Conservation (phyloP, 345 rosid species). For the Moricandia arvensis region DNA sequence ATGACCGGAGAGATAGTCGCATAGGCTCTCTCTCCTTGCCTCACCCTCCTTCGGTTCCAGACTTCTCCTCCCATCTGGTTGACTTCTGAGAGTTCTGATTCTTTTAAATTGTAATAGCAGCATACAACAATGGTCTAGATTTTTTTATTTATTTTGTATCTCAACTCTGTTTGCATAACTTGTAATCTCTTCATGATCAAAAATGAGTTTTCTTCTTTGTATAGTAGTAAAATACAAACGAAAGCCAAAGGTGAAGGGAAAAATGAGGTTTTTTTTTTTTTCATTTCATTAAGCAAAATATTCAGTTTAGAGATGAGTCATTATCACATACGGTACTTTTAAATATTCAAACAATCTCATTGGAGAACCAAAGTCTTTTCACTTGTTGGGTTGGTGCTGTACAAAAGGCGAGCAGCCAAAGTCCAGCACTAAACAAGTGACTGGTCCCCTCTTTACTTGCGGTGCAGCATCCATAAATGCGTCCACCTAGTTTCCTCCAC, state of each 20-base stretch:
- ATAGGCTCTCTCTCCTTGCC: conserved; percentile 6
- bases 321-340: neutral
- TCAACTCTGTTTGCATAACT: neutral
- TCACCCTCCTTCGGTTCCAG: neutral
- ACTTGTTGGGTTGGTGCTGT: neutral
- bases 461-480: neutral
- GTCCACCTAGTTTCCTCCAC: conserved; percentile 4
- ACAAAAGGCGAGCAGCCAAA: neutral
- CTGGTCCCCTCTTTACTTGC: conserved; percentile 30
- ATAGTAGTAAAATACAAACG: neutral
- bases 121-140: no score
- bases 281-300: neutral
- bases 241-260: no score
- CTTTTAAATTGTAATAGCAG: neutral
- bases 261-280: neutral
- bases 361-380: neutral
- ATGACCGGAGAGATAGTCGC: neutral
- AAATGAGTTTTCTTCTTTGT: neutral
- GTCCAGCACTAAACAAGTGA: neutral
- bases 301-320: conserved; percentile 10
- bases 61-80: neutral
- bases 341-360: neutral
- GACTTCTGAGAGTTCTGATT: conserved; percentile 5
- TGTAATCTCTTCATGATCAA: neutral
- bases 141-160: neutral